Percentiles rank a stretch among this genome's conserved stretches.
phyloP scores from a whole-genome alignment of 1,139 yeast species.

The Candida sanyaensis region DNA sequence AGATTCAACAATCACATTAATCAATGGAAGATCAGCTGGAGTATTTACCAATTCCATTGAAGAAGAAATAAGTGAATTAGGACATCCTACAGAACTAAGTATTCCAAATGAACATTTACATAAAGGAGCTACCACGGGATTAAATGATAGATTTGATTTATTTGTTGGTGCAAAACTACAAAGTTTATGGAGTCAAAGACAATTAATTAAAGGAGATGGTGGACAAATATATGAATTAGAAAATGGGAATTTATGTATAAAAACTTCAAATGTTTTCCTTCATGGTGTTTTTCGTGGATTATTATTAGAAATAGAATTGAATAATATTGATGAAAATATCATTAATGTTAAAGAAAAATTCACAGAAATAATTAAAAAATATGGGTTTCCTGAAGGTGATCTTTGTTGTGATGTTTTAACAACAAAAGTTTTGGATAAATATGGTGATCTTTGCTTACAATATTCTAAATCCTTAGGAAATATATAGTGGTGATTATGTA shows the following conservation, averaged over 20 bases:
- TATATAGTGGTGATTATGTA: slow-evolving; percentile 16
- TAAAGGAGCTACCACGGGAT: slow-evolving; percentile 49
- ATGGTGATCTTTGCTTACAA: slow-evolving; percentile 50
- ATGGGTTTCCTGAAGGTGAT: slow-evolving; percentile 44
- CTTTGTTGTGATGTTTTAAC: slow-evolving; percentile 38
- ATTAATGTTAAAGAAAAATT: slow-evolving; percentile 23
- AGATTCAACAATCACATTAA: slow-evolving; percentile 53
- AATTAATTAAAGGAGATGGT: slow-evolving; percentile 77
- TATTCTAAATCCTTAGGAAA: slow-evolving; percentile 36
- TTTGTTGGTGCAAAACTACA: slow-evolving; percentile 59
- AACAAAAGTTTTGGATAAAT: slow-evolving; percentile 26
- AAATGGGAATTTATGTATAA: slow-evolving; percentile 45
- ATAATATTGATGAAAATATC: slow-evolving; percentile 18
- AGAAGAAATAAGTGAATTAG: slow-evolving; percentile 34
- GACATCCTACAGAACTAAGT: slow-evolving; percentile 19
- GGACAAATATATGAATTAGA: slow-evolving; percentile 61
- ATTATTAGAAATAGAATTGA: slow-evolving; percentile 55
- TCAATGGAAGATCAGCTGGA: slow-evolving; percentile 49
- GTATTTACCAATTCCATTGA: slow-evolving; percentile 42
- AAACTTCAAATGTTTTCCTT: slow-evolving; percentile 70
- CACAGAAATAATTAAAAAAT: slow-evolving; percentile 31
- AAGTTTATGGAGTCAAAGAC: slow-evolving; percentile 72
- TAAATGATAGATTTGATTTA: slow-evolving; percentile 51
- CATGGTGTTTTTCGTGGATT: slow-evolving; percentile 78
- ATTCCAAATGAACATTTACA: slow-evolving; percentile 43